These are phyloP conservation scores for Hypoxylon rickii DNA, from an alignment of 495 filamentous ascomycete genomes.

Conservation along the genomic window DNA sequence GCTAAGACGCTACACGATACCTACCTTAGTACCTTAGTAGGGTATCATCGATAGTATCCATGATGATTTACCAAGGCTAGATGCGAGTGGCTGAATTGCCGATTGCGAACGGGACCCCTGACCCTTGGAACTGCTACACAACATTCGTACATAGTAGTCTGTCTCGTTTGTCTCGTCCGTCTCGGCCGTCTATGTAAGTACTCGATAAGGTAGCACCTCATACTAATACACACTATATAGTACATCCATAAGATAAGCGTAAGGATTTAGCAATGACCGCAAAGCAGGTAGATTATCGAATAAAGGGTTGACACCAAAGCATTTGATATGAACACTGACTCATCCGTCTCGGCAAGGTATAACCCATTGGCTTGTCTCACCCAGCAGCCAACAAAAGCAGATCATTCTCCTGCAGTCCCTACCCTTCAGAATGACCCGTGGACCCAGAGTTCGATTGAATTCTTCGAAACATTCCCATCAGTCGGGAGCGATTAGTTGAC, in stretches of 20 bases:
- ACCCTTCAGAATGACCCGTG: too few relatives aligned
- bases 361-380: conserved; percentile 12
- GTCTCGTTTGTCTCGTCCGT: too few relatives aligned
- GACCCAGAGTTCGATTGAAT: conserved; percentile 18
- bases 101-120: conserved; percentile 14
- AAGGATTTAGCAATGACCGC: too few relatives aligned
- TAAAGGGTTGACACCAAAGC: conserved; percentile 31
- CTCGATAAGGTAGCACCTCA: too few relatives aligned
- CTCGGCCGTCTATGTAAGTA: too few relatives aligned
- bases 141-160: too few relatives aligned
- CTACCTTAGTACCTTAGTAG: too few relatives aligned
- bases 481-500: conserved; percentile 24
- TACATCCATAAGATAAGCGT: too few relatives aligned
- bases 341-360: conserved; percentile 20
- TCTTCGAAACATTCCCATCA: conserved; percentile 1
- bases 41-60: conserved; percentile 6
- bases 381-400: conserved; percentile 8
- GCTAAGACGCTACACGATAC: conserved; percentile 12
- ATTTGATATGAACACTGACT: conserved; percentile 27
- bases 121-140: too few relatives aligned
- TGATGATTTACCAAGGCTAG: too few relatives aligned
- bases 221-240: too few relatives aligned
- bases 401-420: conserved; percentile 11
- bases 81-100: conserved; percentile 13
- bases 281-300: too few relatives aligned